Base-by-base conservation (phyloP, 257 asterid genomes). In the Apocynum venetum region DNA sequence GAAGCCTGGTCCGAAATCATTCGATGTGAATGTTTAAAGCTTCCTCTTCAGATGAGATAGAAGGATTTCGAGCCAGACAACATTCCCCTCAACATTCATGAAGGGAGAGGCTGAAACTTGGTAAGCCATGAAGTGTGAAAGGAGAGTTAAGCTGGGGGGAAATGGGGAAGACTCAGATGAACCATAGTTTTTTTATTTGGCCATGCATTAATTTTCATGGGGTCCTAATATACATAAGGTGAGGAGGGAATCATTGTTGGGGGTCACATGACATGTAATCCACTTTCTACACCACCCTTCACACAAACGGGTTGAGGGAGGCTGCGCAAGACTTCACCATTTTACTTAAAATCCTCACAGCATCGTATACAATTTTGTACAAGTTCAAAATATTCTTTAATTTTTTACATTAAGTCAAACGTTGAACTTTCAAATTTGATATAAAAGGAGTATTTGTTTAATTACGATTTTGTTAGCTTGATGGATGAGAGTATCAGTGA, bases 1-100 rank as follows among this genome's bases (percentile, higher is more conserved):
- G 93, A 89, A 91, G 89, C 93, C 93, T 85, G 92, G 89, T 86
- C 92, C 96, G 89, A 90, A 88, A 90, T 80, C 87, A 68, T 53
- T 65, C 31, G 40, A 44, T 31, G 15, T 11, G 8, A 40, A 47
- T 0, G 1, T 13, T 52, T 9, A 40, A 8, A 63, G 20, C 20
- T n/a, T 4, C 31, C 51, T 68, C 36, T 68, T 68, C 43, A 52
- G 38, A 74, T 51, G 88, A 56, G 35, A 56, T 4, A 13, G 63
- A 82, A 86, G 71, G 86, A 82, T 84, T 86, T 86, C 87, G 91
- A 76, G 75, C 94, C 96, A 88, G 89, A 85, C 91, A 67, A 85
- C 94, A 89, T 84, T 83, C 92, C 87, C 88, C 91, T 85, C 93
- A 89, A 86, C 91, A 70, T 15, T 1, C 10, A 25, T 0, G 44